These are phyloP conservation scores for bread wheat (Triticum aestivum) DNA, from an alignment of 176 grass and related monocot genomes.

Conservation along the genomic window IWGSC_CS_RefSeq_v2.1 NC_057811.1:123204975-123205474, in stretches of 20 bases:
- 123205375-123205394: slow-evolving; percentile 60
- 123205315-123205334: slow-evolving; percentile 79
- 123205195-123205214: not conserved
- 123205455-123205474: not conserved
- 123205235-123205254: slow-evolving; percentile 53
- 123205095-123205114: slow-evolving; percentile 70
- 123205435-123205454: not conserved
- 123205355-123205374: slow-evolving; percentile 62
- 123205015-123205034: slow-evolving; percentile 58
- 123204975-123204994: slow-evolving; percentile 47
- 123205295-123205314: slow-evolving; percentile 28
- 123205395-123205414: slow-evolving; percentile 74
- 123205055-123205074: slow-evolving; percentile 58
- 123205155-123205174: not conserved
- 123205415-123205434: slow-evolving; percentile 22
- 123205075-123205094: slow-evolving; percentile 63
- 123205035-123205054: slow-evolving; percentile 43
- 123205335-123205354: slow-evolving; percentile 55
- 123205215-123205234: slow-evolving; percentile 37
- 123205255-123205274: slow-evolving; percentile 54
- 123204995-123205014: slow-evolving; percentile 42
- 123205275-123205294: slow-evolving; percentile 45
- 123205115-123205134: slow-evolving; percentile 54
- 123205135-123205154: no score
- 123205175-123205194: not conserved